Evolutionary conservation across 1,139 yeast genomes (phyloP), one percentile per base, ranked within the genome.

Genomic region (Arxiozyma telluris): DNA sequence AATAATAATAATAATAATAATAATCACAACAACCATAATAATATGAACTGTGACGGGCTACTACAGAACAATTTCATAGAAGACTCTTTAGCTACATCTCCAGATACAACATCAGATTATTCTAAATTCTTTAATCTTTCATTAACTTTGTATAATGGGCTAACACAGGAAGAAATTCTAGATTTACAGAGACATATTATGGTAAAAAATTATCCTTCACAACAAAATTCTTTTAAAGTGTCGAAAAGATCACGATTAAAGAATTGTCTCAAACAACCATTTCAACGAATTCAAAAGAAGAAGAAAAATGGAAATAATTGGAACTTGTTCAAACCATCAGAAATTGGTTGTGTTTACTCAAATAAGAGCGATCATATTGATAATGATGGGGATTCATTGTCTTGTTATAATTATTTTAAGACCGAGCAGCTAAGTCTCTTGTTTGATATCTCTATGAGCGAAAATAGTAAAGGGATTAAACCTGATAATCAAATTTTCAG

Each of bases 361-460:
- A 8, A 41, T 12, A n/a, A n/a, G 4, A 11, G 15, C 9, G 15
- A n/a, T 20, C n/a, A 25, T 6, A 20, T 21, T 3, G 46, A 22
- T 34, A 46, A 42, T 18, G 25, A 39, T n/a, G 20, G 20, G 11
- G 44, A 47, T 30, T 15, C 42, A 11, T n/a, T 23, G 20, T 23
- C 42, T n/a, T 61, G 62, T 46, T 61, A 57, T 44, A 48, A 57
- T 6, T 44, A 43, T 21, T 61, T 59, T 39, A 57, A 54, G 43
- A 57, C 61, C 23, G 51, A 53, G 4, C 59, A 60, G 20, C 49
- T 60, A 39, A 57, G 54, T 27, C 46, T 58, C 20, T 51, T 60
- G n/a, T 61, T 58, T 54, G 62, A 61, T 20, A 49, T 53, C 39
- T 50, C 57, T 4, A 59, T 59, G 60, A 55, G 50, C 27, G 41